Evolutionary conservation across 192 early-diverging fungal genomes (phyloP).

Genomic region (Dimargaris verticillata): DNA sequence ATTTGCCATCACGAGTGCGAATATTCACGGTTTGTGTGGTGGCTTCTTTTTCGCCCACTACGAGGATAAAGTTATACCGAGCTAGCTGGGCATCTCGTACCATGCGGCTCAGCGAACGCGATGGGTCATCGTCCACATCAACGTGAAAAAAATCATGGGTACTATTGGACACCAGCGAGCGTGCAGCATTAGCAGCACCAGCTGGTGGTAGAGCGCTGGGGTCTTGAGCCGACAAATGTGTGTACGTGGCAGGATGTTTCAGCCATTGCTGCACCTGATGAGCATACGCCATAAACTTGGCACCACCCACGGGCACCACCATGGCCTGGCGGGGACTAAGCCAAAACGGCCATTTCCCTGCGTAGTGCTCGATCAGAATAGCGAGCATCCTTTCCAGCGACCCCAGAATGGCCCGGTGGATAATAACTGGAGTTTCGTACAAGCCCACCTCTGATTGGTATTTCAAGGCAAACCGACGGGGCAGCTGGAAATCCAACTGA

Average conservation of each 20-base stretch:
- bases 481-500: slow-evolving; percentile 91
- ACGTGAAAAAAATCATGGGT: slow-evolving; percentile 52
- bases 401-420: slow-evolving; percentile 86
- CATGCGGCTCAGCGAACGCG: slow-evolving; percentile 50
- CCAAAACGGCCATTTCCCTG: slow-evolving; percentile 92
- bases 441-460: slow-evolving; percentile 52
- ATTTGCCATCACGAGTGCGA: slow-evolving; percentile 40
- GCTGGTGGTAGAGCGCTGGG: too few relatives aligned
- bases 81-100: slow-evolving; percentile 63
- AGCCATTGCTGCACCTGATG: slow-evolving; percentile 23
- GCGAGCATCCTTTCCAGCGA: slow-evolving; percentile 88
- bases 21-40: slow-evolving; percentile 52
- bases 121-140: slow-evolving; percentile 54
- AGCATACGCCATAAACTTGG: slow-evolving; percentile 51
- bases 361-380: slow-evolving; percentile 85
- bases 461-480: slow-evolving; percentile 60
- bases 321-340: slow-evolving; percentile 77
- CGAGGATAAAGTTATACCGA: slow-evolving; percentile 75
- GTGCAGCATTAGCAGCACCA: background rate
- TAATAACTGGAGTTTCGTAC: slow-evolving; percentile 66
- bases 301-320: slow-evolving; percentile 48
- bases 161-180: background rate
- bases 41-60: slow-evolving; percentile 71
- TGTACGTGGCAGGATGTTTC: background rate
- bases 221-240: background rate